Conservation (phyloP, 768 basidiomycete genomes). For the Hygrophorus pudorinus region DNA sequence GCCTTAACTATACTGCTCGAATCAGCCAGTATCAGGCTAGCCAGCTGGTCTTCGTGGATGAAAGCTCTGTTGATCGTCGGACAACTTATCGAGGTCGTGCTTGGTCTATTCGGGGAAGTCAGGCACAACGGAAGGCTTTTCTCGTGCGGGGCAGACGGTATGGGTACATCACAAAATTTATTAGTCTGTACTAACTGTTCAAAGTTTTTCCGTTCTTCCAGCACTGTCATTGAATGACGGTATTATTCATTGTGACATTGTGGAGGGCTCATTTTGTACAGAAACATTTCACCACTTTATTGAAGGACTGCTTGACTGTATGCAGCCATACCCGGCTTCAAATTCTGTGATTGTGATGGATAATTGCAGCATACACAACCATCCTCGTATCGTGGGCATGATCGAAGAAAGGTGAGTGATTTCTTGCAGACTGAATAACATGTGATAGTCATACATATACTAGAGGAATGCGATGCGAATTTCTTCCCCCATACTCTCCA, state of each 20-base stretch:
- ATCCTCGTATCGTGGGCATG: too few species aligned
- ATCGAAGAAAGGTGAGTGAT: too few species aligned
- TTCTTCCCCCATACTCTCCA: too few species aligned
- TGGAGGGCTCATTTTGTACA: too few species aligned
- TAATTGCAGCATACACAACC: too few species aligned
- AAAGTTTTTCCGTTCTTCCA: conserved; percentile 5
- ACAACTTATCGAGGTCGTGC: conserved; percentile 13
- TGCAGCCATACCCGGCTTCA: too few species aligned
- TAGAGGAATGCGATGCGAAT: too few species aligned
- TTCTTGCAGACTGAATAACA: too few species aligned
- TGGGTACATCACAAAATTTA: not conserved
- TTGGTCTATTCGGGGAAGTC: conserved; percentile 20
- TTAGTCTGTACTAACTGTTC: not conserved
- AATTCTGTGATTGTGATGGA: too few species aligned
- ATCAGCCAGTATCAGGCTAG: conserved; percentile 12
- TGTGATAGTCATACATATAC: too few species aligned
- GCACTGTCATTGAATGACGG: conserved; percentile 3
- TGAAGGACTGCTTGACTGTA: too few species aligned
- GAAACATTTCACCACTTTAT: too few species aligned
- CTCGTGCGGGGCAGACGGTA: conserved; percentile 14
- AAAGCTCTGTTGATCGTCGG: conserved; percentile 20
- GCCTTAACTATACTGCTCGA: conserved; percentile 5
- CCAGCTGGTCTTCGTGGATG: conserved; percentile 25
- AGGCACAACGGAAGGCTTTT: conserved; percentile 24
- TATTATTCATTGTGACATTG: conserved; percentile 3